Conservation (phyloP, 2,329 filamentous ascomycete genomes). For the Pestalotiopsis sp. region DNA sequence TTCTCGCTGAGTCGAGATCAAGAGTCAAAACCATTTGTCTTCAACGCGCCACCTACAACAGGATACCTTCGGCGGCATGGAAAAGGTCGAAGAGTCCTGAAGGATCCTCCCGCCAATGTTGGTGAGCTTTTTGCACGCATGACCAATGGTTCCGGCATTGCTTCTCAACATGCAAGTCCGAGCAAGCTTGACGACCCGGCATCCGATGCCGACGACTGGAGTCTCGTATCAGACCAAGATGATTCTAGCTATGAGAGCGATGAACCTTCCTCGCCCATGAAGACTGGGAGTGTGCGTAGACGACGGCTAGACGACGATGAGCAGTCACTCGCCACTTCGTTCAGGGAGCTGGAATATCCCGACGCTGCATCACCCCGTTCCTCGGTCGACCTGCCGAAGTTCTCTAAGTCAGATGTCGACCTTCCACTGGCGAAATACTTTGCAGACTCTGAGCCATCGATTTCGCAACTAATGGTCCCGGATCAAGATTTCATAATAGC, state of each 20-base stretch:
- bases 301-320: constrained; percentile 53
- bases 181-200: constrained; percentile 39
- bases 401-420: constrained; percentile 52
- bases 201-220: constrained; percentile 52
- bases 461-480: constrained; percentile 45
- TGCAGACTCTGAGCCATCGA: constrained; percentile 58
- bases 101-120: constrained; percentile 37
- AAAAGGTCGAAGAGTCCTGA: constrained; percentile 41
- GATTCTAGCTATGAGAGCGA: constrained; percentile 54
- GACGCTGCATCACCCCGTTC: constrained; percentile 51
- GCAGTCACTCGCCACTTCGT: constrained; percentile 53
- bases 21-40: constrained; percentile 32
- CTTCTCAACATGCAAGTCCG: constrained; percentile 40
- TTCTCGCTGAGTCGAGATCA: constrained; percentile 38
- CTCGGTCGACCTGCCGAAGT: constrained; percentile 50
- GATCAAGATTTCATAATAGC: constrained; percentile 67
- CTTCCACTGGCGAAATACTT: constrained; percentile 58
- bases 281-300: constrained; percentile 45
- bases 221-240: constrained; percentile 58
- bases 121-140: constrained; percentile 40
- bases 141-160: constrained; percentile 35
- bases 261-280: constrained; percentile 52
- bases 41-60: constrained; percentile 44
- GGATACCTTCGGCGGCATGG: constrained; percentile 51
- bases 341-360: constrained; percentile 49